Evolutionary conservation across 208 protist species (phyloP), one percentile per base, ranked within the genome.

Genomic region (Vickermania ingenoplastis): DNA sequence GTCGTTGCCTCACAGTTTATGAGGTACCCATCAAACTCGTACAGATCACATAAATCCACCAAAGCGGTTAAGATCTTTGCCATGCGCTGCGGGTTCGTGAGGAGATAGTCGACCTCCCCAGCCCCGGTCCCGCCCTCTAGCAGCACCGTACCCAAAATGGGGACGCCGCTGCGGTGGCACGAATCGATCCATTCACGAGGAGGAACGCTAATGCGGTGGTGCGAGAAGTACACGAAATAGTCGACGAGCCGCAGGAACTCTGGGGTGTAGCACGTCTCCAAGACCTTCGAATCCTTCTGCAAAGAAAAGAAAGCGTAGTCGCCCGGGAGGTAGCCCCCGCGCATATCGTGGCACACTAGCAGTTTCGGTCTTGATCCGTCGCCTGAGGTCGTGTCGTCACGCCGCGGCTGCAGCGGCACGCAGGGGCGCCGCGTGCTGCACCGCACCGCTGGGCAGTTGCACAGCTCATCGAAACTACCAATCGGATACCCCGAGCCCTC

Each of bases 1-100:
- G 24, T 89, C 29, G 31, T 17, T 7, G 51, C 81, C 69, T 97
- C 93, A 41, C 96, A 75, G 71, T 97, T 97, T 14, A 97, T 31
- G 7, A 97, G 69, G 63, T 92, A 97, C 5, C 93, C 93, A 65
- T 97, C 91, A 59, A 97, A 97, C 29, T 73, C 65, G 64, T 92
- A 89, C 24, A 71, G 41, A 14, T 83, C 59, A 50, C 69, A 77
- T 4, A 97, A 49, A 3, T 71, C 53, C 1, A 85, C 72, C 0
- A 97, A 64, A 17, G 78, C 61, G 23, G 56, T 28, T 53, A 91
- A 82, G 3, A 80, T 64, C 11, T 53, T 14, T 0, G 53, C 66
- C 61, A 78, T 77, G 45, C 57, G 41, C 50, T 78, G 69, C 11
- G 77, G 69, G 41, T 83, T 69, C 0, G 65, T 65, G 2, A 91